Evolutionary conservation across 495 filamentous ascomycete species (phyloP).

Genomic region (Hypoxylon lienhwacheense): DNA sequence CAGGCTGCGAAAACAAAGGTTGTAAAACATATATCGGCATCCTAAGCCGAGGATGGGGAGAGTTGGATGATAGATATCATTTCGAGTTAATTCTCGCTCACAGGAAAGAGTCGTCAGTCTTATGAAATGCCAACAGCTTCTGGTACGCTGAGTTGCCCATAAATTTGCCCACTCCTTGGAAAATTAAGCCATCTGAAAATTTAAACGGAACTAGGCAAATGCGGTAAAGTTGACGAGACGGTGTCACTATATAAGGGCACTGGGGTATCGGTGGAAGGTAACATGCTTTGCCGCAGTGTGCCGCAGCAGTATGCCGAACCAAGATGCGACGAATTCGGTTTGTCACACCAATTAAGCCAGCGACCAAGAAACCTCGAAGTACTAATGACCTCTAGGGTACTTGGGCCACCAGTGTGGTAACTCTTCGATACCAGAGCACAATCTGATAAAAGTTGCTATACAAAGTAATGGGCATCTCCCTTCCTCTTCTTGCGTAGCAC

Average conservation of each 20-base stretch:
- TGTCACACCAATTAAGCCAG: conserved; percentile 12
- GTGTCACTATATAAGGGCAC: conserved; percentile 9
- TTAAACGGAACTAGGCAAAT: conserved; percentile 17
- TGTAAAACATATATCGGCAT: neutral
- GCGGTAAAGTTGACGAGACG: conserved; percentile 6
- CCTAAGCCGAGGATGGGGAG: neutral
- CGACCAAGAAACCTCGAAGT: neutral
- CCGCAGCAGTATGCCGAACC: conserved; percentile 22
- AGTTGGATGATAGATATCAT: neutral
- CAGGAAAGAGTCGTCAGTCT: conserved; percentile 14
- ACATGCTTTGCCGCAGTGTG: conserved; percentile 25
- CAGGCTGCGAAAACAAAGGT: neutral
- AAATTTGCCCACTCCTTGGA: conserved; percentile 11
- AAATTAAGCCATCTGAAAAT: conserved; percentile 1
- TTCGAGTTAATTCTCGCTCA: neutral
- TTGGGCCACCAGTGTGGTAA: conserved; percentile 15
- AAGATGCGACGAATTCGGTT: conserved; percentile 23
- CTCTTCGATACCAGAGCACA: neutral
- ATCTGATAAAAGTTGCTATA: conserved; percentile 6
- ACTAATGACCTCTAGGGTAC: conserved; percentile 6
- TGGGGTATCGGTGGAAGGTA: conserved; percentile 14
- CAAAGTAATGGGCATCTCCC: neutral
- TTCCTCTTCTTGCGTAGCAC: neutral
- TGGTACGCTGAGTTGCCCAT: conserved; percentile 17
- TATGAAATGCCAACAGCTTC: conserved; percentile 6